These are phyloP conservation scores for Serpula lacrymans DNA, from an alignment of 768 basidiomycete genomes.

Conservation along the genomic window DNA sequence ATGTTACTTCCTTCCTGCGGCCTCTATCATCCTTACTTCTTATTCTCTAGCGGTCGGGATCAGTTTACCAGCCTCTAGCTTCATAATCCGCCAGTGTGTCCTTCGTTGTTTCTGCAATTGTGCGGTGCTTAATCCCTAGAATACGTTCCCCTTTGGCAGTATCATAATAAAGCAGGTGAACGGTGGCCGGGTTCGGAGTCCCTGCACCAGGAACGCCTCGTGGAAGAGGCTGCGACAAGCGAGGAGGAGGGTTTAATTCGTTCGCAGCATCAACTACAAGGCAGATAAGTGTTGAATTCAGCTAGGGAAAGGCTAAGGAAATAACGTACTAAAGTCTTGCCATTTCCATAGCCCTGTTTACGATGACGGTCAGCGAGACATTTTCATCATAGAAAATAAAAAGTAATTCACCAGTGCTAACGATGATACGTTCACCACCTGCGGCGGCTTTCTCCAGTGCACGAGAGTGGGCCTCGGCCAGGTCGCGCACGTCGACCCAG, in stretches of 20 bases:
- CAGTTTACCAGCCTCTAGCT: constrained; percentile 40
- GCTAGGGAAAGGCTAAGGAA: too few relatives aligned
- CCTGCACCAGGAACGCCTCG: constrained; percentile 33
- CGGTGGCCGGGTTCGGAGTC: constrained; percentile 18
- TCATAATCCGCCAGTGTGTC: constrained; percentile 43
- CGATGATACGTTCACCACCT: constrained; percentile 55
- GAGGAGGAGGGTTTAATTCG: constrained; percentile 26
- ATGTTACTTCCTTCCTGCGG: too few relatives aligned
- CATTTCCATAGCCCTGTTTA: constrained; percentile 27
- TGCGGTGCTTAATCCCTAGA: constrained; percentile 39
- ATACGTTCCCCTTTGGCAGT: constrained; percentile 36
- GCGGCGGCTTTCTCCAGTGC: constrained; percentile 52
- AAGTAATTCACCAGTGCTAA: constrained; percentile 29
- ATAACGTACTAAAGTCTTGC: constrained; percentile 27
- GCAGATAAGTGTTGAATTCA: not conserved
- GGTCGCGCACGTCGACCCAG: constrained; percentile 55
- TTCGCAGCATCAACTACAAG: constrained; percentile 37
- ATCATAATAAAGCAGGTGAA: constrained; percentile 28
- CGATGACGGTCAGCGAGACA: not conserved
- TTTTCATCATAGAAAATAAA: not conserved
- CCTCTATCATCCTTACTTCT: too few relatives aligned
- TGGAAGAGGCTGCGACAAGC: constrained; percentile 25
- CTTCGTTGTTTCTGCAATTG: constrained; percentile 36
- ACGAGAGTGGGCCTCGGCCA: constrained; percentile 49
- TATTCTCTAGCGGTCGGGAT: too few relatives aligned